A percentile compares a stretch with the other conserved stretches of the same genome.
phyloP scores from a whole-genome alignment of 2,329 filamentous ascomycete species.

The Monilinia aucupariae region DNA sequence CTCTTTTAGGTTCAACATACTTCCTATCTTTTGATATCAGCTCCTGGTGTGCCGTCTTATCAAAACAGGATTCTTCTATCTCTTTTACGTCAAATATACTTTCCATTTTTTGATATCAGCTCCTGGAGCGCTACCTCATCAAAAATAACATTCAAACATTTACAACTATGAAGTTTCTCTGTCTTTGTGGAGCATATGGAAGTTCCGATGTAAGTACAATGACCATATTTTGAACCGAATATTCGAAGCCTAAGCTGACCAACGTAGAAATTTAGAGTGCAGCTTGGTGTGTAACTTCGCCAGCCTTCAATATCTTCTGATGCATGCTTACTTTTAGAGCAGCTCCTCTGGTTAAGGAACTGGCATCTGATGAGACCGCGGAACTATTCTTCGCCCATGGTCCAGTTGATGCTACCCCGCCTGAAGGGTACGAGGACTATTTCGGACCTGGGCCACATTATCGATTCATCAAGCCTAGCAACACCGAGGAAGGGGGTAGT shows the following conservation, averaged over 20 bases:
- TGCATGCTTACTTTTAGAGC: slow-evolving; percentile 18
- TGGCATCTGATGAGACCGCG: slow-evolving; percentile 42
- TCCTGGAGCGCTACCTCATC: neutral
- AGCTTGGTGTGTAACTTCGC: slow-evolving; percentile 40
- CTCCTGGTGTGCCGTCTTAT: neutral
- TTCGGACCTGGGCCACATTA: slow-evolving; percentile 52
- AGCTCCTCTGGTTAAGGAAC: slow-evolving; percentile 47
- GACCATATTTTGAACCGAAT: slow-evolving; percentile 17
- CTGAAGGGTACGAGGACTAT: slow-evolving; percentile 51
- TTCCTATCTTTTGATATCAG: neutral
- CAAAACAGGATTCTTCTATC: too few species aligned
- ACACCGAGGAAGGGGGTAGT: slow-evolving; percentile 28
- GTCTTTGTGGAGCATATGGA: slow-evolving; percentile 53
- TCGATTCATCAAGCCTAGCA: slow-evolving; percentile 49
- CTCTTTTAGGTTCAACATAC: neutral
- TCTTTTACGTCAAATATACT: neutral
- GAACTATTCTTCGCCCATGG: slow-evolving; percentile 50
- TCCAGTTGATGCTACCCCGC: slow-evolving; percentile 45
- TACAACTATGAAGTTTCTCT: slow-evolving; percentile 48
- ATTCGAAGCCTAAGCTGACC: slow-evolving; percentile 18
- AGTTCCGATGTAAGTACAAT: slow-evolving; percentile 45
- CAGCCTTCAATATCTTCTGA: neutral
- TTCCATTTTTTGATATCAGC: neutral
- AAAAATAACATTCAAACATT: neutral
- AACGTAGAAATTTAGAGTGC: slow-evolving; percentile 51